These are phyloP conservation scores for Choiromyces venosus DNA, from an alignment of 495 filamentous ascomycete species.

Conservation along the genomic window DNA sequence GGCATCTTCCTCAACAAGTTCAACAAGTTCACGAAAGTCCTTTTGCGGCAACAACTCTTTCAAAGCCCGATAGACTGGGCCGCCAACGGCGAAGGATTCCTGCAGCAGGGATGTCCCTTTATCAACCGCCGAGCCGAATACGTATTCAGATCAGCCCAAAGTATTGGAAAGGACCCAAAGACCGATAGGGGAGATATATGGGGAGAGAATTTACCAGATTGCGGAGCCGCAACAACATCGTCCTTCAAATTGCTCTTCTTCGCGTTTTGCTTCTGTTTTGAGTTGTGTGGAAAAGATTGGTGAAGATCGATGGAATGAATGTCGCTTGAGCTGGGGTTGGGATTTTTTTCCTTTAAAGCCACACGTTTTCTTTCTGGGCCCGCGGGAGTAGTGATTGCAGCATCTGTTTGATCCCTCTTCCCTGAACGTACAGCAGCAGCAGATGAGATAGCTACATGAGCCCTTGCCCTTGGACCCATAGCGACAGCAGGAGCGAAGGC, in stretches of 20 bases:
- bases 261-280: slow-evolving; percentile 6
- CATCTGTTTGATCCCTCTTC: slow-evolving; percentile 5
- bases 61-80: slow-evolving; percentile 17
- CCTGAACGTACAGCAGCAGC: not conserved
- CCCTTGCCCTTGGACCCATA: not conserved
- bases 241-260: not conserved
- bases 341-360: slow-evolving; percentile 27
- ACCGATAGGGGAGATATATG: not conserved
- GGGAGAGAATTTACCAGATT: slow-evolving; percentile 5
- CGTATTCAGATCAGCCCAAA: slow-evolving; percentile 12
- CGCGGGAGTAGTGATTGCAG: not conserved
- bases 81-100: slow-evolving; percentile 15
- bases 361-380: slow-evolving; percentile 21
- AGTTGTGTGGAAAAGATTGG: not conserved
- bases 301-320: slow-evolving; percentile 15
- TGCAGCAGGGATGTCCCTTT: slow-evolving; percentile 22
- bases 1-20: slow-evolving; percentile 20
- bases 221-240: not conserved
- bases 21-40: slow-evolving; percentile 20
- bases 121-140: not conserved
- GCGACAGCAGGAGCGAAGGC: not conserved
- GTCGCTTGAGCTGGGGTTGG: slow-evolving; percentile 32
- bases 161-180: not conserved
- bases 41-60: slow-evolving; percentile 16
- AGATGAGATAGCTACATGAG: not conserved